Conservation (phyloP, 1,284 basidiomycete species). For the Meira nashicola region DNA sequence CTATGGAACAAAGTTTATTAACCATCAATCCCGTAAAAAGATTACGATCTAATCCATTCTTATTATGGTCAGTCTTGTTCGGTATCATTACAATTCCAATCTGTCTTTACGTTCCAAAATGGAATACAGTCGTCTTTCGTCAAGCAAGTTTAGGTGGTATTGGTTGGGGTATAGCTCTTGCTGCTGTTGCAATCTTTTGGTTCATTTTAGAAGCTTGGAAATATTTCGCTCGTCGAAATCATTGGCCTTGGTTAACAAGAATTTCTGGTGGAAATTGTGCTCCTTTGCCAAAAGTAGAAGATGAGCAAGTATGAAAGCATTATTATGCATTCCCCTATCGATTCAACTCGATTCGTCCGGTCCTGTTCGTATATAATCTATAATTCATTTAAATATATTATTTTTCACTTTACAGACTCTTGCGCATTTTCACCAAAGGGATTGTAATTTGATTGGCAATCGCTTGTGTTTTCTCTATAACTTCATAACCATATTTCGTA, state of each 20-base stretch:
- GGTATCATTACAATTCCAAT: conserved; percentile 38
- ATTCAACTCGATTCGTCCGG: too few relatives aligned
- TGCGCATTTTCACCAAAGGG: too few relatives aligned
- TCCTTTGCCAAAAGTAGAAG: too few relatives aligned
- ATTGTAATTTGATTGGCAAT: too few relatives aligned
- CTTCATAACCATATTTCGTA: too few relatives aligned
- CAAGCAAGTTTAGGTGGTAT: conserved; percentile 32
- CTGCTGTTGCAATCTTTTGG: conserved; percentile 30
- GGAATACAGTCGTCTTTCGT: conserved; percentile 43
- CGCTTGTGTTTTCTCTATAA: too few relatives aligned
- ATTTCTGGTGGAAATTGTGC: conserved; percentile 30
- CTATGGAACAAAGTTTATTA: conserved; percentile 41
- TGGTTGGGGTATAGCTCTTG: conserved; percentile 41
- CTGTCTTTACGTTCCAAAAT: conserved; percentile 41
- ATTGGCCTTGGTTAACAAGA: conserved; percentile 40
- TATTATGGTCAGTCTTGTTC: conserved; percentile 38
- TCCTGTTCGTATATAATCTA: too few relatives aligned
- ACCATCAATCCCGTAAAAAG: conserved; percentile 33
- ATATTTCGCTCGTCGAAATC: conserved; percentile 29
- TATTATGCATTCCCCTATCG: too few relatives aligned
- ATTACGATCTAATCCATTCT: conserved; percentile 36
- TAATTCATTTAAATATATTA: too few relatives aligned
- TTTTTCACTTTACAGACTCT: too few relatives aligned
- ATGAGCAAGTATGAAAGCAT: too few relatives aligned
- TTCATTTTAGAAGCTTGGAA: conserved; percentile 40